Conservation (phyloP, 192 early-diverging fungal species). For the Linnemannia schmuckeri region DNA sequence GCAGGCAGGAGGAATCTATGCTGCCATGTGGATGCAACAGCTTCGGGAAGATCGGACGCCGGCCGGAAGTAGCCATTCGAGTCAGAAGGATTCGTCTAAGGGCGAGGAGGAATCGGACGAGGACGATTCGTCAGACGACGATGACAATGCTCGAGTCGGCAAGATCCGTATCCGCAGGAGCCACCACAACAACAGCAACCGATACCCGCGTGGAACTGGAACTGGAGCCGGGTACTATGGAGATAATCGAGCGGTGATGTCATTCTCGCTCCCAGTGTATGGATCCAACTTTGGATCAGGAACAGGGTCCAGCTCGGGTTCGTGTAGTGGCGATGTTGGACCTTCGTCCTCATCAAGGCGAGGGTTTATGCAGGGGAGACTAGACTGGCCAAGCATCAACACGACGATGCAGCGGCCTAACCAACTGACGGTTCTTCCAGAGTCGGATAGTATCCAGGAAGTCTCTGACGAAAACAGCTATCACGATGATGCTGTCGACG, state of each 20-base stretch:
- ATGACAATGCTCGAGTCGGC: slow-evolving; percentile 10
- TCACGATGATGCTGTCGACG: slow-evolving; percentile 3
- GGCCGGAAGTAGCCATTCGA: slow-evolving; percentile 31
- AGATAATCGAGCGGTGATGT: slow-evolving; percentile 25
- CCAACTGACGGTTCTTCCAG: slow-evolving; percentile 8
- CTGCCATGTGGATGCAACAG: slow-evolving; percentile 84
- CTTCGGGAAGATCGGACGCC: slow-evolving; percentile 40
- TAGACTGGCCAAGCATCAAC: slow-evolving; percentile 1
- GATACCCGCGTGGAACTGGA: slow-evolving; percentile 15
- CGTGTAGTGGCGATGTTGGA: not conserved
- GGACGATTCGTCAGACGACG: slow-evolving; percentile 30
- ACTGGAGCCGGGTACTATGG: not conserved
- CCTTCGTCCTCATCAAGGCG: not conserved
- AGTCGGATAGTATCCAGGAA: slow-evolving; percentile 18
- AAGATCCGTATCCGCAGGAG: slow-evolving; percentile 27
- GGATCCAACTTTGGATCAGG: slow-evolving; percentile 14
- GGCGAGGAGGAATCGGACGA: slow-evolving; percentile 42
- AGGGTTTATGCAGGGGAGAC: slow-evolving; percentile 5
- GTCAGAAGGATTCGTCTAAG: slow-evolving; percentile 55
- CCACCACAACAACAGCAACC: not conserved
- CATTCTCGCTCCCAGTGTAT: slow-evolving; percentile 42
- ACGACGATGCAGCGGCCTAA: not conserved
- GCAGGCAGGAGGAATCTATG: slow-evolving; percentile 75
- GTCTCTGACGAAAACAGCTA: slow-evolving; percentile 21
- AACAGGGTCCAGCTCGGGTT: slow-evolving; percentile 11